Evolutionary conservation across 1,139 yeast genomes (phyloP).

Genomic region (Debaryomycetaceae sp.): DNA sequence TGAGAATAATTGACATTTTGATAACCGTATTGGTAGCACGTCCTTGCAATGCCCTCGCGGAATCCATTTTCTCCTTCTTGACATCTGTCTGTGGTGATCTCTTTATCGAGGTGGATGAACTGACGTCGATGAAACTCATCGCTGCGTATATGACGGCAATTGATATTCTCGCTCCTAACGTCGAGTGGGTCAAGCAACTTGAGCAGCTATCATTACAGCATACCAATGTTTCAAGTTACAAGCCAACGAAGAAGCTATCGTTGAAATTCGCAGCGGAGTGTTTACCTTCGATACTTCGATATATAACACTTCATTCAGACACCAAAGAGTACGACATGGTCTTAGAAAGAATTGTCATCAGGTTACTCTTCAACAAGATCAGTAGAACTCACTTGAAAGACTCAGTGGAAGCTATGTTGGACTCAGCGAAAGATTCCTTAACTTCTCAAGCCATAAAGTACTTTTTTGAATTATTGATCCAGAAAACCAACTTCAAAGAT

Average conservation of each 20-base stretch:
- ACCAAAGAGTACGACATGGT: constrained; percentile 7
- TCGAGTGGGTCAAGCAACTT: constrained; percentile 21
- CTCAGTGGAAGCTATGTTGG: constrained; percentile 17
- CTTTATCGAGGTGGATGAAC: constrained; percentile 35
- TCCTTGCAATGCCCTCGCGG: constrained; percentile 9
- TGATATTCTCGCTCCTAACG: background rate
- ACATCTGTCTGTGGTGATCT: constrained; percentile 16
- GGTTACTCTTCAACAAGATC: constrained; percentile 16
- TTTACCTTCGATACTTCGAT: constrained; percentile 11
- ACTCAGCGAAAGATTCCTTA: constrained; percentile 8
- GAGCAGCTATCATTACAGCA: constrained; percentile 17
- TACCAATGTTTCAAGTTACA: constrained; percentile 24
- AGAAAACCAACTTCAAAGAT: constrained; percentile 22
- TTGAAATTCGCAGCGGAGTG: constrained; percentile 22
- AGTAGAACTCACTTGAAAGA: constrained; percentile 12
- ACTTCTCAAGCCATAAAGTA: constrained; percentile 13
- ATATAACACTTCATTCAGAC: constrained; percentile 4
- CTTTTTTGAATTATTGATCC: constrained; percentile 25
- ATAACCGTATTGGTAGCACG: constrained; percentile 9
- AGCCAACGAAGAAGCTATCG: constrained; percentile 29
- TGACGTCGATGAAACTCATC: constrained; percentile 17
- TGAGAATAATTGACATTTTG: constrained; percentile 19
- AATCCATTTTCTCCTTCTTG: constrained; percentile 15
- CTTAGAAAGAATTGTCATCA: constrained; percentile 9
- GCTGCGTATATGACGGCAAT: constrained; percentile 11